phyloP scores from a whole-genome alignment of 331 rosid species.

The Acacia pycnantha region DNA sequence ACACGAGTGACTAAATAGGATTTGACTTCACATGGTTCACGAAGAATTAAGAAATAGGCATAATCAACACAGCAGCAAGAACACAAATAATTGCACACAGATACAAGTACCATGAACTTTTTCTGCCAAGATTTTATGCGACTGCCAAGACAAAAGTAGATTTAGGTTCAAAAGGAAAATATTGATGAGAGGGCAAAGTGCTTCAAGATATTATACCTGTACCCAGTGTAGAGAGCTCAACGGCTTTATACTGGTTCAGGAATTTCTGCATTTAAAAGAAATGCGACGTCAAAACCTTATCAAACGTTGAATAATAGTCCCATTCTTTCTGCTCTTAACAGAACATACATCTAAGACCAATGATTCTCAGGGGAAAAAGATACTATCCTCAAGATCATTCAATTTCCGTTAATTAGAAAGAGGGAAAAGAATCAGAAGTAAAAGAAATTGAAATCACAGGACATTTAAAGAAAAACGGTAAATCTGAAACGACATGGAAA shows the following conservation, averaged over 20 bases:
- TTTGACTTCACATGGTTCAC: too few species aligned
- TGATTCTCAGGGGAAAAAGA: neutral
- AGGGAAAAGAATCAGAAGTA: neutral
- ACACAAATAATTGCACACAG: neutral
- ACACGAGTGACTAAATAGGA: too few species aligned
- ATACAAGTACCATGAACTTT: neutral
- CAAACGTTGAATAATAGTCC: neutral
- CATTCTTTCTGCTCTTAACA: neutral
- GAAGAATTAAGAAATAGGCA: too few species aligned
- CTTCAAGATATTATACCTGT: constrained; percentile 41
- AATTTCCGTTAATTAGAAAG: neutral
- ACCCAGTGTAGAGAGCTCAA: constrained; percentile 59
- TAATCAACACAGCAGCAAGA: neutral
- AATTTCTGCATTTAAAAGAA: constrained; percentile 48
- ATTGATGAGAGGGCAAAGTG: neutral
- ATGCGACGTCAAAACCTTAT: neutral
- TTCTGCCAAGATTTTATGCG: neutral
- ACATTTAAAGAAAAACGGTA: neutral
- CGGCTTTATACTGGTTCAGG: constrained; percentile 42
- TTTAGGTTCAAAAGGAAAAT: neutral
- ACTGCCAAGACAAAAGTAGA: neutral
- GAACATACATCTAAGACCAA: neutral
- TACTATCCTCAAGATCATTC: neutral
- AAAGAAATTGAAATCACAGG: neutral
- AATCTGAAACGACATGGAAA: neutral